Conservation (phyloP, 2,329 filamentous ascomycete species). For the Alternaria brassicicola region DNA sequence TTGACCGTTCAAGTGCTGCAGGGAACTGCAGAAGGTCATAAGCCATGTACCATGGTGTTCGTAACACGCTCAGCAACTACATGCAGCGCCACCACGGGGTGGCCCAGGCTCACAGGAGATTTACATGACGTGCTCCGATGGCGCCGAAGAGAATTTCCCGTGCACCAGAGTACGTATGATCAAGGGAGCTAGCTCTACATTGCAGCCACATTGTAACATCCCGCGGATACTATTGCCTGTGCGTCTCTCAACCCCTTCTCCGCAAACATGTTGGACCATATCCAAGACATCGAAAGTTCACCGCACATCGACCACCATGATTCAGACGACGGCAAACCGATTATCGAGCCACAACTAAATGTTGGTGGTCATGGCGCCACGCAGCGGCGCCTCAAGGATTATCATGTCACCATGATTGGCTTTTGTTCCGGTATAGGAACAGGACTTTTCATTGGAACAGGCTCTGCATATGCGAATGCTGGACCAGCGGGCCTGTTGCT, state of each 20-base stretch:
- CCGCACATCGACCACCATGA: conserved; percentile 11
- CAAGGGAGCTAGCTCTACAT: background rate
- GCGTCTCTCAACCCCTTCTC: background rate
- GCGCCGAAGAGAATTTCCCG: conserved; percentile 20
- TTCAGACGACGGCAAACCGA: conserved; percentile 18
- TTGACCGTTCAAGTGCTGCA: background rate
- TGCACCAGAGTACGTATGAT: conserved; percentile 1
- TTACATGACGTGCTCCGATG: conserved; percentile 28
- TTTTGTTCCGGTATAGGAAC: conserved; percentile 30
- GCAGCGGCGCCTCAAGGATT: conserved; percentile 23
- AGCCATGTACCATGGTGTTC: background rate
- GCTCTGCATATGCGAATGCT: conserved; percentile 26
- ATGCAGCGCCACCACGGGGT: conserved; percentile 1
- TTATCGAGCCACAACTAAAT: conserved; percentile 26
- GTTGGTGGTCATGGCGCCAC: conserved; percentile 27
- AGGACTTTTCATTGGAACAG: conserved; percentile 28
- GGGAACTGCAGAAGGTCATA: background rate
- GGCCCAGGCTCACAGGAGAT: conserved; percentile 19
- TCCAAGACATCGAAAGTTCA: conserved; percentile 19
- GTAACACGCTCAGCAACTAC: background rate
- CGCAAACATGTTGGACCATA: conserved; percentile 15
- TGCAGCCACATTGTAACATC: conserved; percentile 1
- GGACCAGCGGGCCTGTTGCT: conserved; percentile 61
- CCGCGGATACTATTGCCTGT: background rate
- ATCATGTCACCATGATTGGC: conserved; percentile 31